phyloP scores from a whole-genome alignment of 73 alveolate species.

The Tetrahymena elliotti region DNA sequence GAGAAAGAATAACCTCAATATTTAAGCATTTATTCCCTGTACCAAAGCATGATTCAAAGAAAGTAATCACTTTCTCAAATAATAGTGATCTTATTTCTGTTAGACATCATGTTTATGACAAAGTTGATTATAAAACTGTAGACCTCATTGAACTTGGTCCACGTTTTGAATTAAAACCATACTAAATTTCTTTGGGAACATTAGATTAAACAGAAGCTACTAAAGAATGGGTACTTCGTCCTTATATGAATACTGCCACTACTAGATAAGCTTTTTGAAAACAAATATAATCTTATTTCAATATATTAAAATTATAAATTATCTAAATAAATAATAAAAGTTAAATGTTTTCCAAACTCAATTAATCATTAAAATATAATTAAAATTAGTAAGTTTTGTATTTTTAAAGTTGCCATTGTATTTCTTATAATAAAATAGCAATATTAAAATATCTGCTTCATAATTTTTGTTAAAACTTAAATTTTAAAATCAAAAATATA shows the following conservation, averaged over 20 bases:
- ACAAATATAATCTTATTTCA: neutral
- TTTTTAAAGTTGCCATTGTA: neutral
- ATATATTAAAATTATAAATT: neutral
- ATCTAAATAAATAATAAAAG: neutral
- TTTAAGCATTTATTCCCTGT: slow-evolving; percentile 96
- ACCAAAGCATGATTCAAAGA: slow-evolving; percentile 92
- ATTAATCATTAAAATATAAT: too few species aligned
- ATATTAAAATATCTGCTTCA: too few species aligned
- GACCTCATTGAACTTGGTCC: slow-evolving; percentile 97
- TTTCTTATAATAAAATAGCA: too few species aligned
- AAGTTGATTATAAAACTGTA: slow-evolving; percentile 80
- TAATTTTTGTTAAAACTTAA: too few species aligned
- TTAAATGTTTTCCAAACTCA: neutral
- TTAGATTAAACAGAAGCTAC: slow-evolving; percentile 94
- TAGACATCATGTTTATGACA: slow-evolving; percentile 86
- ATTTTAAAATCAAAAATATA: too few species aligned
- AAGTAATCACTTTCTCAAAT: slow-evolving; percentile 92
- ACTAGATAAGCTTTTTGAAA: slow-evolving; percentile 72
- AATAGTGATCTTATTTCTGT: slow-evolving; percentile 49
- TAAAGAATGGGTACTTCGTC: slow-evolving; percentile 92
- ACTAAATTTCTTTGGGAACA: slow-evolving; percentile 92
- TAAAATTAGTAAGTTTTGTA: neutral
- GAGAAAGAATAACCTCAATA: slow-evolving; percentile 92
- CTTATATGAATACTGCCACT: slow-evolving; percentile 95
- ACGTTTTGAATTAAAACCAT: slow-evolving; percentile 95